These are phyloP conservation scores for Tulasnella calospora DNA, from an alignment of 768 basidiomycete genomes.

Conservation along the genomic window DNA sequence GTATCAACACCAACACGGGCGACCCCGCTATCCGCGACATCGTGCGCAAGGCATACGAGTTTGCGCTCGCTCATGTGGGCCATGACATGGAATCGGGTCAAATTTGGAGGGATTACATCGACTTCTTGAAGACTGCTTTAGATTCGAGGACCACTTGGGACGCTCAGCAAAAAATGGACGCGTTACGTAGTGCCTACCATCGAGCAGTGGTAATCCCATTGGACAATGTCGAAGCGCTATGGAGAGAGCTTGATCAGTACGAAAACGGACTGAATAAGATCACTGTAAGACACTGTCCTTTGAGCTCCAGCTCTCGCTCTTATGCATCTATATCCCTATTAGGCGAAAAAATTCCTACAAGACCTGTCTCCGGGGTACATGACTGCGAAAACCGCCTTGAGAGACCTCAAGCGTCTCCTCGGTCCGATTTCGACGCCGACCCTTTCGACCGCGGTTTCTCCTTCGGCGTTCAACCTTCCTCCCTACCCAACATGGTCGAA, in stretches of 20 bases:
- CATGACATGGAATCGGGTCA: constrained; percentile 88
- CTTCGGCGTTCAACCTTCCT: constrained; percentile 25
- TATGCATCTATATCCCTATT: neutral
- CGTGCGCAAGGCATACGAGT: constrained; percentile 87
- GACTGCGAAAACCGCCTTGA: constrained; percentile 86
- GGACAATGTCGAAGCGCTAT: constrained; percentile 85
- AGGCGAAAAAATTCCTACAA: constrained; percentile 93
- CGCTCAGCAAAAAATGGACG: constrained; percentile 91
- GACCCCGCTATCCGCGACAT: constrained; percentile 58
- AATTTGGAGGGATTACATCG: constrained; percentile 92
- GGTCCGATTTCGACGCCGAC: constrained; percentile 39
- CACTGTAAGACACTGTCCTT: constrained; percentile 47
- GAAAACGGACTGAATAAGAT: constrained; percentile 85
- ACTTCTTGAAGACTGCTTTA: constrained; percentile 66
- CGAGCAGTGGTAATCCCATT: constrained; percentile 91
- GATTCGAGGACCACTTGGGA: constrained; percentile 86
- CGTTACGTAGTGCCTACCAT: constrained; percentile 85
- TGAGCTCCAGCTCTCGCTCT: neutral
- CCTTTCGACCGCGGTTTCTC: constrained; percentile 35
- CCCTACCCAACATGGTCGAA: constrained; percentile 25
- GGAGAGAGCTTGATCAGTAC: constrained; percentile 91
- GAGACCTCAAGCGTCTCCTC: constrained; percentile 65
- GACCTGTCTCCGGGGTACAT: constrained; percentile 92
- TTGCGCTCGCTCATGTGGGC: constrained; percentile 81
- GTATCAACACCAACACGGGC: constrained; percentile 54